Evolutionary conservation across 306 rosid genomes (phyloP).

Genomic region (Rubus idaeus): DNA sequence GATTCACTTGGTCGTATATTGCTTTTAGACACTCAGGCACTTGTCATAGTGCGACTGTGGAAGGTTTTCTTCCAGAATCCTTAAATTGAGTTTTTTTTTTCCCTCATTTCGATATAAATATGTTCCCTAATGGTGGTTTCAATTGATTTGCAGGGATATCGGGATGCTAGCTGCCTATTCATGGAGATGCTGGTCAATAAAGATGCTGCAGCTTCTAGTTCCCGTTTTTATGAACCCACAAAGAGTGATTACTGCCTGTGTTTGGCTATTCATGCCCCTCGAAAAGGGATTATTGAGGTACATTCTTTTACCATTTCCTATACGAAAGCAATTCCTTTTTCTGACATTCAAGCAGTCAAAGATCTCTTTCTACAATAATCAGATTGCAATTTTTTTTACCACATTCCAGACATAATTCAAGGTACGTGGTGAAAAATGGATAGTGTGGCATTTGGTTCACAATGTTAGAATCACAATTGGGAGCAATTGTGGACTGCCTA

Average conservation of each 20-base stretch:
- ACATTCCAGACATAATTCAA: not conserved
- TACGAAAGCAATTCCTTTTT: not conserved
- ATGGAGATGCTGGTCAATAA: slow-evolving; percentile 90
- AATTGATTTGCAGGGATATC: slow-evolving; percentile 74
- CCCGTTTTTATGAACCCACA: slow-evolving; percentile 55
- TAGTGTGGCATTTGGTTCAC: not conserved
- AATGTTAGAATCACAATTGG: not conserved
- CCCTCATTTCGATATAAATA: not conserved
- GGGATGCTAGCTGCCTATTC: slow-evolving; percentile 90
- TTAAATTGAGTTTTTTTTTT: not conserved
- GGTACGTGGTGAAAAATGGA: not conserved
- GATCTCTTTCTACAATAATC: not conserved
- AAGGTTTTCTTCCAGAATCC: slow-evolving; percentile 52
- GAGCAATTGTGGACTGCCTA: not conserved
- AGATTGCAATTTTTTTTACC: not conserved
- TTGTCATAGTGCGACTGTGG: slow-evolving; percentile 97
- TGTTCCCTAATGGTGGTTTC: slow-evolving; percentile 20
- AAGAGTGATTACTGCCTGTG: slow-evolving; percentile 97
- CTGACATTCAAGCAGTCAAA: not conserved
- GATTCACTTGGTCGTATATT: slow-evolving; percentile 98
- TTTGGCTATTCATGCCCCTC: slow-evolving; percentile 96
- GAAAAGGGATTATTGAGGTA: slow-evolving; percentile 93
- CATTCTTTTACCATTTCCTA: slow-evolving; percentile 1
- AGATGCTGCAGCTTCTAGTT: slow-evolving; percentile 64
- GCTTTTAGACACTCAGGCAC: slow-evolving; percentile 95